Percentiles rank a stretch among this genome's conserved stretches.
Evolutionary conservation across 495 filamentous ascomycete species (phyloP).

Genomic region (Tuber calosporum): DNA sequence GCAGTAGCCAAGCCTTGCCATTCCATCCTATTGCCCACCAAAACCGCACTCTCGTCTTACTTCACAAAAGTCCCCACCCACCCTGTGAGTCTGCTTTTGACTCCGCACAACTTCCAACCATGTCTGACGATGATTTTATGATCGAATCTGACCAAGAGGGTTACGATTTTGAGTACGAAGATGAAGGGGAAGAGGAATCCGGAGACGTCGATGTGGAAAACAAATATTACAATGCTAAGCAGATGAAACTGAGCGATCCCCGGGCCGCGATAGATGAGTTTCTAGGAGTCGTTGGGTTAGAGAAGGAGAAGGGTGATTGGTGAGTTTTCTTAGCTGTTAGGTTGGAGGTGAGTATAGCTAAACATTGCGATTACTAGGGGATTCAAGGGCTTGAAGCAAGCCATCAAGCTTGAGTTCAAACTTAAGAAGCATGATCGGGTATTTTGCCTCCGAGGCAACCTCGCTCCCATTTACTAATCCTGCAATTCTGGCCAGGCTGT

Average conservation of each 20-base stretch:
- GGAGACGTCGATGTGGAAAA: slow-evolving; percentile 95
- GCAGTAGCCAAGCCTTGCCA: background rate
- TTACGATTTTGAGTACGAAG: slow-evolving; percentile 97
- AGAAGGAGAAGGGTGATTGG: slow-evolving; percentile 92
- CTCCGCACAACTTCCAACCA: slow-evolving; percentile 42
- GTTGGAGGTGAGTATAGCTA: slow-evolving; percentile 28
- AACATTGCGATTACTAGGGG: slow-evolving; percentile 51
- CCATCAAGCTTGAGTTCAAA: slow-evolving; percentile 94
- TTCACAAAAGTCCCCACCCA: background rate
- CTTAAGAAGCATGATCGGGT: slow-evolving; percentile 78
- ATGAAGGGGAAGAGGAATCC: slow-evolving; percentile 78
- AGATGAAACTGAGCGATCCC: slow-evolving; percentile 79
- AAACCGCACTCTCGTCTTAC: background rate
- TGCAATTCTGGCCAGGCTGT: slow-evolving; percentile 57
- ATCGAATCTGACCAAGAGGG: slow-evolving; percentile 92
- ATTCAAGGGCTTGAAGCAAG: slow-evolving; percentile 95
- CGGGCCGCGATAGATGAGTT: slow-evolving; percentile 90
- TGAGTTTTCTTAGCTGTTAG: slow-evolving; percentile 39
- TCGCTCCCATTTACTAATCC: slow-evolving; percentile 1
- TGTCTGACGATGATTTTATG: slow-evolving; percentile 99
- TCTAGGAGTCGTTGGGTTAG: slow-evolving; percentile 71
- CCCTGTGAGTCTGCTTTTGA: background rate
- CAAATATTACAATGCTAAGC: slow-evolving; percentile 99
- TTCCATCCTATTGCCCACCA: background rate
- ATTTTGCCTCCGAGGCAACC: slow-evolving; percentile 22